Evolutionary conservation across 2,329 filamentous ascomycete genomes (phyloP).

Genomic region (Lecanosticta acicola): DNA sequence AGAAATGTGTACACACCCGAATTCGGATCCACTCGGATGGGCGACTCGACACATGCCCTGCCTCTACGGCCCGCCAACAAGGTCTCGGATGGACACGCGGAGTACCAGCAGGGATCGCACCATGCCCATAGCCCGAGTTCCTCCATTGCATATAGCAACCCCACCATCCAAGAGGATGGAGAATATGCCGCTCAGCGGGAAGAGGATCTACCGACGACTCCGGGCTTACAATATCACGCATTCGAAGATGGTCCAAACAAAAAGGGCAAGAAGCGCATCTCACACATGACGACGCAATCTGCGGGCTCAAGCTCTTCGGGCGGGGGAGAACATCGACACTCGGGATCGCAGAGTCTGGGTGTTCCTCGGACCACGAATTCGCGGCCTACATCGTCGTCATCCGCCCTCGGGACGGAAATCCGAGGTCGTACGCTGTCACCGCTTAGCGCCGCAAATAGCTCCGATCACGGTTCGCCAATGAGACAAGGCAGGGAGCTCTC

Average conservation of each 20-base stretch:
- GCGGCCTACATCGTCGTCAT: constrained; percentile 63
- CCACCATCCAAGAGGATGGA: constrained; percentile 27
- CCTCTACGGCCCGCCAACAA: constrained; percentile 16
- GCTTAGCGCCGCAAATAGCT: constrained; percentile 39
- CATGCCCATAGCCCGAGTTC: constrained; percentile 18
- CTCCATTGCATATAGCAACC: constrained; percentile 13
- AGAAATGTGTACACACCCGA: constrained; percentile 14
- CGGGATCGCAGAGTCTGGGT: constrained; percentile 24
- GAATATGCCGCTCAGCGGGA: constrained; percentile 9
- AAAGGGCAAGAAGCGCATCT: constrained; percentile 25
- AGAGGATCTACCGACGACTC: constrained; percentile 32
- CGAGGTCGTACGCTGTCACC: constrained; percentile 57
- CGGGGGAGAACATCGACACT: constrained; percentile 18
- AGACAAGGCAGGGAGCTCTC: constrained; percentile 46
- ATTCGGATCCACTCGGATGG: constrained; percentile 2
- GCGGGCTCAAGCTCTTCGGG: constrained; percentile 27
- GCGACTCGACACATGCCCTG: constrained; percentile 16
- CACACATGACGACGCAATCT: constrained; percentile 29
- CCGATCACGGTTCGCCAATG: constrained; percentile 36
- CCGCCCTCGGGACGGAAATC: constrained; percentile 68
- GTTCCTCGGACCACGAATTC: constrained; percentile 40
- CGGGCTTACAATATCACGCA: constrained; percentile 47
- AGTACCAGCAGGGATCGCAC: constrained; percentile 4
- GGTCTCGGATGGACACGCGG: constrained; percentile 10
- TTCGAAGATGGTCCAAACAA: constrained; percentile 35